Percentiles rank a stretch among this genome's conserved stretches.
phyloP scores from a whole-genome alignment of 2,329 filamentous ascomycete species.

The Coniella vitis region DNA sequence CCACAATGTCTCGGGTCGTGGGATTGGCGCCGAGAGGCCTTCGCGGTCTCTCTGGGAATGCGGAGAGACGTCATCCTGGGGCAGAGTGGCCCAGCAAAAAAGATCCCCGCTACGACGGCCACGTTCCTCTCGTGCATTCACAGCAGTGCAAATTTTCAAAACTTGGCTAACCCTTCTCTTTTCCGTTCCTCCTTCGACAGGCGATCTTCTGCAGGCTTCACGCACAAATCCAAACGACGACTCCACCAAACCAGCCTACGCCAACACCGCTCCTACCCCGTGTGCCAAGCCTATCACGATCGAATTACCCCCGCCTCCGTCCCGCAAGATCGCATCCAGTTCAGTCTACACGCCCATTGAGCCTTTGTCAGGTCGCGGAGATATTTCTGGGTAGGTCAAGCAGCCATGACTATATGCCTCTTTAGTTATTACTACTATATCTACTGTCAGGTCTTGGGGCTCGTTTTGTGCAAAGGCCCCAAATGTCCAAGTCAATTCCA shows the following conservation, averaged over 20 bases:
- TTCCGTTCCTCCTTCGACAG: not conserved
- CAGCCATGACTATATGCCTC: slow-evolving; percentile 7
- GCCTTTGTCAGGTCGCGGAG: slow-evolving; percentile 51
- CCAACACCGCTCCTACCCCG: slow-evolving; percentile 4
- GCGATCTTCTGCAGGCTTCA: slow-evolving; percentile 11
- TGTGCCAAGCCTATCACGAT: slow-evolving; percentile 47
- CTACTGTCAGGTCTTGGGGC: slow-evolving; percentile 8
- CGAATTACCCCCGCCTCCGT: slow-evolving; percentile 34
- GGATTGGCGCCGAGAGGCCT: not conserved
- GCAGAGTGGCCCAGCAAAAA: not conserved
- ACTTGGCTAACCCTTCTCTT: not conserved
- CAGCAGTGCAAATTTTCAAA: not conserved
- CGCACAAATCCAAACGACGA: slow-evolving; percentile 7
- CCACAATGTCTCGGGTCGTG: not conserved
- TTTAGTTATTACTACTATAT: not conserved
- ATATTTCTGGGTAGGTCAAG: slow-evolving; percentile 47
- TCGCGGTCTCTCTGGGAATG: not conserved
- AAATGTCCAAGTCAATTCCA: no score
- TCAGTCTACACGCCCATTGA: slow-evolving; percentile 38
- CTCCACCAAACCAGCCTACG: slow-evolving; percentile 18
- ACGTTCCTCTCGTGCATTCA: not conserved
- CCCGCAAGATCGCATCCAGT: slow-evolving; percentile 32
- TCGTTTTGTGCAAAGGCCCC: no score
- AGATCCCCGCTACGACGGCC: not conserved
- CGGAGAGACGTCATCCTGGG: slow-evolving; percentile 6